phyloP scores from a whole-genome alignment of 2,329 filamentous ascomycete genomes.

The Aspergillus jensenii region DNA sequence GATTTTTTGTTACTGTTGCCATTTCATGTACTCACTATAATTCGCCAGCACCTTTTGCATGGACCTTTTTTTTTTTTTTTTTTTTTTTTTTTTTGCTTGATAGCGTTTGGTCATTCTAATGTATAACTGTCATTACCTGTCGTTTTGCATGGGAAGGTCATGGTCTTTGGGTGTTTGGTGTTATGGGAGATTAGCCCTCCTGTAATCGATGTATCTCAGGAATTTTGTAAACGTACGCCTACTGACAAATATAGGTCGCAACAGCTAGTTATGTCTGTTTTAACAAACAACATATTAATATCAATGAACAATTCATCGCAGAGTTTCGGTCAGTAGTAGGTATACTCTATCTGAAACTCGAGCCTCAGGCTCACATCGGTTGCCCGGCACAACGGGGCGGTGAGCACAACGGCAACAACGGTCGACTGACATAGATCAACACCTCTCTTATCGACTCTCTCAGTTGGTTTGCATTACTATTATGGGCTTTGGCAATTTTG shows the following conservation, averaged over 20 bases:
- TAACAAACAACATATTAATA: not conserved
- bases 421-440: slow-evolving; percentile 4
- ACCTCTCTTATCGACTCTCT: not conserved
- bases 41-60: not conserved
- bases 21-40: not conserved
- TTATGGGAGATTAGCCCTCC: not conserved
- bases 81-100: not conserved
- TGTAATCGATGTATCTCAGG: not conserved
- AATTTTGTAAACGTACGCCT: not conserved
- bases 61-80: not conserved
- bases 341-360: not conserved
- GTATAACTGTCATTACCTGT: not conserved
- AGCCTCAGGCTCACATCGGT: slow-evolving; percentile 11
- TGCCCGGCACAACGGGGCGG: slow-evolving; percentile 20
- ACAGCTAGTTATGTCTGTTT: not conserved
- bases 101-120: not conserved
- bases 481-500: not conserved
- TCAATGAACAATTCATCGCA: no score
- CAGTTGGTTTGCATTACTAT: not conserved
- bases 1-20: not conserved
- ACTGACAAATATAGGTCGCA: not conserved
- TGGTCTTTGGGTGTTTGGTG: not conserved
- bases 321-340: no score
- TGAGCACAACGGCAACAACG: slow-evolving; percentile 9
- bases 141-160: not conserved